A percentile compares a stretch with the other conserved stretches of the same genome.
Conservation (phyloP, 371 early-diverging fungal species). For the Enterospora canceri region DNA sequence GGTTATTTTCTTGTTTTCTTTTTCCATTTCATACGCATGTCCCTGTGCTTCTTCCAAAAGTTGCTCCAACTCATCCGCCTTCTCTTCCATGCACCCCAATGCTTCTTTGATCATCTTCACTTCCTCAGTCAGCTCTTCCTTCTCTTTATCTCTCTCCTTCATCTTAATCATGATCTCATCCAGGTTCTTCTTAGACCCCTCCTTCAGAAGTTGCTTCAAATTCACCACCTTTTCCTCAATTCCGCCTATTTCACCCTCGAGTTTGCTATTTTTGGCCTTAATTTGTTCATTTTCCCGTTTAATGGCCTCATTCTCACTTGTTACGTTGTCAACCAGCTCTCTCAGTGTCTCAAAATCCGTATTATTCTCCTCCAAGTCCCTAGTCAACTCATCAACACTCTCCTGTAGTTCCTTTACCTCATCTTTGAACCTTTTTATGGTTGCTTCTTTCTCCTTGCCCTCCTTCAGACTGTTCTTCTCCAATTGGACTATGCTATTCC, state of each 20-base stretch:
- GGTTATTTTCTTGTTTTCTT: neutral
- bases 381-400: neutral
- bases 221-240: constrained; percentile 3
- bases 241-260: neutral
- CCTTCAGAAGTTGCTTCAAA: neutral
- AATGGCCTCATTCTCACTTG: neutral
- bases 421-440: neutral
- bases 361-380: neutral
- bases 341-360: neutral
- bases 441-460: neutral
- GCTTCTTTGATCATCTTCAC: neutral
- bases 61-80: neutral
- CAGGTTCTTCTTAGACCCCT: neutral
- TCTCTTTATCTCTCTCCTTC: neutral
- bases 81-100: neutral
- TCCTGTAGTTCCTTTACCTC: neutral
- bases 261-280: neutral
- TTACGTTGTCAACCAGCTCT: neutral
- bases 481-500: neutral
- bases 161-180: neutral
- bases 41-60: neutral
- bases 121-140: neutral
- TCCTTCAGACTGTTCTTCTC: neutral
- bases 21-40: neutral
- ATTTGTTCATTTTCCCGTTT: neutral